Conservation (phyloP, 148 eudicot genomes). For the Talinum fruticosum region DNA sequence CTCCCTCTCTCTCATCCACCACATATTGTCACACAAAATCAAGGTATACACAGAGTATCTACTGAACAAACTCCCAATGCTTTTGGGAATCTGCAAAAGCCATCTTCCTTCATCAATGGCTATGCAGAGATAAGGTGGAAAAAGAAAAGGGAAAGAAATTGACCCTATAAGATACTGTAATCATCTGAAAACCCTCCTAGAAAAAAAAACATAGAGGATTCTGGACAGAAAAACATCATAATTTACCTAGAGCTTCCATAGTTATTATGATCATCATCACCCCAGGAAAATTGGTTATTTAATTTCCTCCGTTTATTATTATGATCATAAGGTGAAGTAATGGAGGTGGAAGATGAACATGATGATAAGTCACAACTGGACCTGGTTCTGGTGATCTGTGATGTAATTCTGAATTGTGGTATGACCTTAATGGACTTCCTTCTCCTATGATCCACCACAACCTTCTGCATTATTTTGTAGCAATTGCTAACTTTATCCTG, state of each 20-base stretch:
- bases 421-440: conserved; percentile 46
- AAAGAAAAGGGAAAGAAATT: background rate
- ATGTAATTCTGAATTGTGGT: conserved; percentile 60
- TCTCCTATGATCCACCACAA: conserved; percentile 28
- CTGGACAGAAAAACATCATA: conserved; percentile 13
- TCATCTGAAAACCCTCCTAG: conserved; percentile 32
- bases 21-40: conserved; percentile 20
- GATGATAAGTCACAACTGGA: conserved; percentile 52
- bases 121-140: conserved; percentile 24
- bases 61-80: conserved; percentile 39
- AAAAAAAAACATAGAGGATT: conserved; percentile 46
- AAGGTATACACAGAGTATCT: conserved; percentile 5
- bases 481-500: conserved; percentile 73
- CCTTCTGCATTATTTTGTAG: conserved; percentile 54
- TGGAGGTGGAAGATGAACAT: conserved; percentile 42
- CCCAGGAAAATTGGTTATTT: conserved; percentile 43
- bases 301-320: conserved; percentile 62
- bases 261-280: conserved; percentile 58
- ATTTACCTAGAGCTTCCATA: conserved; percentile 45
- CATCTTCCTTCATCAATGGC: conserved; percentile 37
- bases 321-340: conserved; percentile 22
- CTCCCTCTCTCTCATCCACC: conserved; percentile 7
- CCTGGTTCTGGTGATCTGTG: conserved; percentile 43
- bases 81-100: conserved; percentile 73
- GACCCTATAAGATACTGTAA: background rate